phyloP scores from a whole-genome alignment of 495 filamentous ascomycete genomes.

The Penicillium mononematosum region DNA sequence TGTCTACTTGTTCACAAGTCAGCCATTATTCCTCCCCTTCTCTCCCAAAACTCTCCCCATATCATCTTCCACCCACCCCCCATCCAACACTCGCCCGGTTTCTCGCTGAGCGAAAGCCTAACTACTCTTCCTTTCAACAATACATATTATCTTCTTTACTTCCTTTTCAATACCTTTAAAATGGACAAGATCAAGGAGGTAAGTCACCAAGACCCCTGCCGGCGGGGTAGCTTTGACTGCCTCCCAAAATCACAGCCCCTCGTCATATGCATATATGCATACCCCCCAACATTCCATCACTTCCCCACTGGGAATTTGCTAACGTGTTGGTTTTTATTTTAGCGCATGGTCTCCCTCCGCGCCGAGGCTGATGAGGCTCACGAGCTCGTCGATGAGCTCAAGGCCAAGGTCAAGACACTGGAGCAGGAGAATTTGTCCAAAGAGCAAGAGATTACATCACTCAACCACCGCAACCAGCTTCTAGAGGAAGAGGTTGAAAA shows the following conservation, averaged over 20 bases:
- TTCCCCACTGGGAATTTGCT: constrained; percentile 17
- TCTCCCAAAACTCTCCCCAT: constrained; percentile 35
- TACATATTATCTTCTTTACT: constrained; percentile 32
- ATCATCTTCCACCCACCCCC: constrained; percentile 22
- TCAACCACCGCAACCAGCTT: constrained; percentile 84
- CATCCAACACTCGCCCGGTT: constrained; percentile 31
- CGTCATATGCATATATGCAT: constrained; percentile 24
- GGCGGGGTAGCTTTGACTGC: constrained; percentile 49
- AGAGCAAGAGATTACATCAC: constrained; percentile 96
- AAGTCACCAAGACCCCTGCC: constrained; percentile 40
- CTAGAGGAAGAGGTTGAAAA: constrained; percentile 92
- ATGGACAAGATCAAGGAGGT: constrained; percentile 79
- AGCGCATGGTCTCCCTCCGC: constrained; percentile 95
- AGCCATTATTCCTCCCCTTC: constrained; percentile 21
- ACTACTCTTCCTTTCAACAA: constrained; percentile 24
- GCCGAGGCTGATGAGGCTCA: constrained; percentile 82
- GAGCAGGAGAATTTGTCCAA: constrained; percentile 94
- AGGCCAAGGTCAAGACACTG: constrained; percentile 78
- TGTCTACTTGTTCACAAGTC: constrained; percentile 17
- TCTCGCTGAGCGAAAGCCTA: constrained; percentile 50
- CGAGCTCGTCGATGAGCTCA: constrained; percentile 79
- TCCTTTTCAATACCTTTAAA: constrained; percentile 28
- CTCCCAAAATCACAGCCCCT: constrained; percentile 20
- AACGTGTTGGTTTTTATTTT: constrained; percentile 38
- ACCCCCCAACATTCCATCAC: constrained; percentile 19